phyloP scores from a whole-genome alignment of 108 stramenopile genomes.

The Parmales sp. region DNA sequence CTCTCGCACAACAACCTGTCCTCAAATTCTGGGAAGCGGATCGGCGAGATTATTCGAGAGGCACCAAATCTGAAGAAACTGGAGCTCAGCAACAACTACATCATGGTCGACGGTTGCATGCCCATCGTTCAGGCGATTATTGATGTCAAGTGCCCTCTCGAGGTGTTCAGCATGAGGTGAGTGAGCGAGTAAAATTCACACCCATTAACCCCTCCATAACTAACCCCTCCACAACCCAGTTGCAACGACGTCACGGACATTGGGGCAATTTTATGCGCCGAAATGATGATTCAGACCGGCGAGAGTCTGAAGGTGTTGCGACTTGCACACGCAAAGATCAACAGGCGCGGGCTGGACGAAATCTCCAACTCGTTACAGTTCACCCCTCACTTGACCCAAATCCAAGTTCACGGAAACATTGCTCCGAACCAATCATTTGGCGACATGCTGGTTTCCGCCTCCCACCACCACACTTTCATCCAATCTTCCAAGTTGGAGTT shows the following conservation, averaged over 20 bases:
- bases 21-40: not conserved
- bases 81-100: conserved; percentile 6
- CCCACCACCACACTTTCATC: not conserved
- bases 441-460: not conserved
- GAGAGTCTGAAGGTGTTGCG: not conserved
- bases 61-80: not conserved
- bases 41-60: not conserved
- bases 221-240: no score
- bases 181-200: no score
- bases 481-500: not conserved
- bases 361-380: not conserved
- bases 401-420: not conserved
- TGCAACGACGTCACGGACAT: not conserved
- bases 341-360: not conserved
- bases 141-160: conserved; percentile 4
- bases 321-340: not conserved
- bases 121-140: not conserved
- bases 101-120: not conserved
- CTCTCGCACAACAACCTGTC: conserved; percentile 5
- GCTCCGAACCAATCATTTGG: not conserved
- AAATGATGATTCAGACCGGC: not conserved
- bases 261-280: not conserved
- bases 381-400: not conserved
- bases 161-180: not conserved
- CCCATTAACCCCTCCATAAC: no score